Evolutionary conservation across 1,139 yeast genomes (phyloP), one percentile per base, ranked within the genome.

Genomic region (Wickerhamiella infanticola): DNA sequence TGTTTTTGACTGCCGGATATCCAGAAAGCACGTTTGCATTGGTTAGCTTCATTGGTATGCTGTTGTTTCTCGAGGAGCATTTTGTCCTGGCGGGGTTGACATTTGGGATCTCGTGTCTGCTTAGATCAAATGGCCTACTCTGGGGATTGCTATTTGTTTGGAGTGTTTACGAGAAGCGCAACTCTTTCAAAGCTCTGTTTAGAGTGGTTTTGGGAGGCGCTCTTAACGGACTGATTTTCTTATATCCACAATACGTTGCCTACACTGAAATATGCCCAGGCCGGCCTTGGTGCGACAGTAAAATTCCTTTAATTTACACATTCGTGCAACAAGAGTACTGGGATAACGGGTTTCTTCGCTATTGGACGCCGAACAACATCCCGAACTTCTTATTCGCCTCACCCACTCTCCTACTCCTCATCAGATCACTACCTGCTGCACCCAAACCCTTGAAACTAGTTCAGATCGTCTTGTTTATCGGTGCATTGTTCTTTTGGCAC

Each of bases 271-370:
- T 75, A 55, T 90, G 98, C 59, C 80, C 83, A 0, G 70, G 66
- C n/a, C 63, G 83, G 52, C 79, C 71, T 51, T 90, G 97, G 97
- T 90, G 98, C 60, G 53, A 59, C 13, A 52, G 61, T 24, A 58
- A 51, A 9, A 42, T 80, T 0, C 85, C 86, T 3, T 72, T 82
- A 35, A 67, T 90, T 37, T 79, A 80, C 56, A 63, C 74, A n/a
- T 84, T 70, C 60, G 83, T 94, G 5, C 98, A 90, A 62, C 50
- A 64, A 2, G 70, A 77, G 52, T 88, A 90, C 61, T 90, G 98
- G 98, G 73, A 77, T 54, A 72, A 70, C 42, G 98, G 98, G 0
- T 76, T 88, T 47, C 63, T 90, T 44, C 68, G 65, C 42, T 90
- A 90, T 61, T 90, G 95, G 93, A 79, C 93, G 0, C 53, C 69